Conservation (phyloP, 768 basidiomycete genomes). For the Aureoboletus auriporus region DNA sequence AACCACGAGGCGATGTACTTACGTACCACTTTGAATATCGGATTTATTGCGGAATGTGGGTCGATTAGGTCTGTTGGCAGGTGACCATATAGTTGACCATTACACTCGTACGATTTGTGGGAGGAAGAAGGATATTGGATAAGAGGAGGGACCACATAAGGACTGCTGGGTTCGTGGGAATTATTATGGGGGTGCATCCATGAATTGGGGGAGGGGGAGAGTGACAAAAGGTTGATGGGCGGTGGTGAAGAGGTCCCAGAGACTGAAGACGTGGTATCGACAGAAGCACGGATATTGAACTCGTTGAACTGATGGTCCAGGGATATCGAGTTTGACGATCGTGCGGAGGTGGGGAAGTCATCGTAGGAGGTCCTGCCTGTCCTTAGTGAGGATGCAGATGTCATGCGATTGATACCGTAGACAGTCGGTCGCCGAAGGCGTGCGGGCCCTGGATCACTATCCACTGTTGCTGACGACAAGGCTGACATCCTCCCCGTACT, state of each 20-base stretch:
- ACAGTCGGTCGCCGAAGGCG: conserved; percentile 60
- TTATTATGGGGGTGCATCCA: conserved; percentile 47
- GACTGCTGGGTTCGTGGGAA: conserved; percentile 36
- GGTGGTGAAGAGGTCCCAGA: conserved; percentile 71
- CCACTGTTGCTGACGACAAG: conserved; percentile 79
- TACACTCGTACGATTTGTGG: conserved; percentile 46
- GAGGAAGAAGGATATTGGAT: conserved; percentile 38
- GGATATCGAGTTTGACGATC: conserved; percentile 78
- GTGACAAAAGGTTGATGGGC: conserved; percentile 68
- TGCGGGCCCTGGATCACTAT: conserved; percentile 81
- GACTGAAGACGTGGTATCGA: conserved; percentile 53
- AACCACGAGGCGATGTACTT: neutral
- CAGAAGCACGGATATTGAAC: conserved; percentile 66
- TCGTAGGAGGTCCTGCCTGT: conserved; percentile 55
- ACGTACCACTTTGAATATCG: conserved; percentile 90
- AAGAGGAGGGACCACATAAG: conserved; percentile 35
- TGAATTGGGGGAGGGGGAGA: conserved; percentile 61
- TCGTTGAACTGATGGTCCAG: conserved; percentile 75
- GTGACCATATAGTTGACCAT: conserved; percentile 48
- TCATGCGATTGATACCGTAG: conserved; percentile 69
- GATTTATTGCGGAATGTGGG: conserved; percentile 72
- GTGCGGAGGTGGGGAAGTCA: conserved; percentile 68
- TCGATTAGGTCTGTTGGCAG: conserved; percentile 59
- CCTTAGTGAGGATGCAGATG: conserved; percentile 70
- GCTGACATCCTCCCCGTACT: conserved; percentile 71